Base-by-base conservation (phyloP, 805 yeast genomes). In the Starmerella apis region DNA sequence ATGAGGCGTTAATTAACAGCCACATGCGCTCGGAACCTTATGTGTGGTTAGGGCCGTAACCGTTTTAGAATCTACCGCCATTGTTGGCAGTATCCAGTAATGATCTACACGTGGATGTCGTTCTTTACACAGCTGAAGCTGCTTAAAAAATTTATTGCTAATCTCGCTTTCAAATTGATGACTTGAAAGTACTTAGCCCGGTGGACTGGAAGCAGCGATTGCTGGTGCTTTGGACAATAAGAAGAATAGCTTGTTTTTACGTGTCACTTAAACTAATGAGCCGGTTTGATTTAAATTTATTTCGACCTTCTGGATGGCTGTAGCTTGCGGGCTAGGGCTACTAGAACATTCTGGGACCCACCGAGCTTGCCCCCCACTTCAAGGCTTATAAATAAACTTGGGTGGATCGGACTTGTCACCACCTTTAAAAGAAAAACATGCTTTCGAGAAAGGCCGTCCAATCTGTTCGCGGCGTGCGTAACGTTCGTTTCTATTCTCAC, bases 401-500 rank as follows among this genome's bases (percentile, higher is more conserved):
- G 20, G 25, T 23, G 41, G 13, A 22, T 9, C n/a, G 10, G 22
- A 4, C 5, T 20, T 14, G 27, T 20, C 28, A 38, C 43, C 31
- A 23, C 8, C 43, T 2, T n/a, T 24, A 24, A 24, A 10, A 31
- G 11, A 49, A 19, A 37, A 39, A 31, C 2, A 53, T 53, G 56
- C 51, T 53, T 39, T 43, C 54, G 19, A 16, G 47, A 11, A 50
- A 47, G 39, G 46, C 50, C 23, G 46, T 45, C 14, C 49, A 50
- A 32, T 42, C 50, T 11, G 56, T 42, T n/a, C 59, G 56, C 46
- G 25, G 55, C 31, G 54, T 53, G 36, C 58, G 59, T 23, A 57
- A 57, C 43, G 66, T 66, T 48, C 68, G 71, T 49, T 48, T 54
- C 54, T 64, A 61, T 56, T 63, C 69, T 38, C 95, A 88, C 79